phyloP scores from a whole-genome alignment of 2,329 filamentous ascomycete species.

The Xylariaceae sp. region DNA sequence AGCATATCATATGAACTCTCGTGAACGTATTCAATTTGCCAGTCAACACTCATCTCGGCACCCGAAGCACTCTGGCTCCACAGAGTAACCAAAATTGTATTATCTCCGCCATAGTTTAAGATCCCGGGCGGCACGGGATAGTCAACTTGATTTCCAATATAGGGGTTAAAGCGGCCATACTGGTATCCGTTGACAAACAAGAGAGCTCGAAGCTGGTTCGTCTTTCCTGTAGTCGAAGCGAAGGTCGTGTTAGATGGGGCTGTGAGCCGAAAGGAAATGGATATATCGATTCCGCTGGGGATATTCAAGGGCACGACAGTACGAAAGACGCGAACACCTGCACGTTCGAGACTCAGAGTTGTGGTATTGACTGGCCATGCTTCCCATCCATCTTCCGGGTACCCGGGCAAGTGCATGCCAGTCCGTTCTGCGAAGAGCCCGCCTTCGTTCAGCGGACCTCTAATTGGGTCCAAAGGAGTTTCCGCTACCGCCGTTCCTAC shows the following conservation, averaged over 20 bases:
- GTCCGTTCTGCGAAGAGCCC: constrained; percentile 55
- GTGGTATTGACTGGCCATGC: neutral
- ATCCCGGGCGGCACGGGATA: constrained; percentile 60
- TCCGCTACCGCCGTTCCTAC: constrained; percentile 52
- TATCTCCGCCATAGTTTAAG: constrained; percentile 54
- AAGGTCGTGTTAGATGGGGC: constrained; percentile 32
- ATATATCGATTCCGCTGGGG: constrained; percentile 50
- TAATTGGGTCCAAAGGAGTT: constrained; percentile 49
- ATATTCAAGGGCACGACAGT: constrained; percentile 48
- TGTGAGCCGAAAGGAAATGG: constrained; percentile 51
- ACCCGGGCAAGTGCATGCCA: constrained; percentile 56
- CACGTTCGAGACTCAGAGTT: constrained; percentile 42
- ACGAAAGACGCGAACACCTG: constrained; percentile 54
- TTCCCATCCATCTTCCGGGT: constrained; percentile 42
- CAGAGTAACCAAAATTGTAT: constrained; percentile 53
- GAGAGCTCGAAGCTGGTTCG: constrained; percentile 44
- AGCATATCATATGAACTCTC: constrained; percentile 49
- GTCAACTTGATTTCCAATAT: constrained; percentile 56
- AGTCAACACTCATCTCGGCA: constrained; percentile 45
- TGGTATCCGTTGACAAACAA: constrained; percentile 64
- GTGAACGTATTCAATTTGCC: constrained; percentile 51
- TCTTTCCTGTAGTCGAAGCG: constrained; percentile 17
- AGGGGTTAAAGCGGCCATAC: constrained; percentile 56
- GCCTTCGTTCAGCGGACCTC: constrained; percentile 55
- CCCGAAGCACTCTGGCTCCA: constrained; percentile 56